Evolutionary conservation across 2,329 filamentous ascomycete species (phyloP), one percentile per base, ranked within the genome.

Genomic region (Fusarium cicatricum): DNA sequence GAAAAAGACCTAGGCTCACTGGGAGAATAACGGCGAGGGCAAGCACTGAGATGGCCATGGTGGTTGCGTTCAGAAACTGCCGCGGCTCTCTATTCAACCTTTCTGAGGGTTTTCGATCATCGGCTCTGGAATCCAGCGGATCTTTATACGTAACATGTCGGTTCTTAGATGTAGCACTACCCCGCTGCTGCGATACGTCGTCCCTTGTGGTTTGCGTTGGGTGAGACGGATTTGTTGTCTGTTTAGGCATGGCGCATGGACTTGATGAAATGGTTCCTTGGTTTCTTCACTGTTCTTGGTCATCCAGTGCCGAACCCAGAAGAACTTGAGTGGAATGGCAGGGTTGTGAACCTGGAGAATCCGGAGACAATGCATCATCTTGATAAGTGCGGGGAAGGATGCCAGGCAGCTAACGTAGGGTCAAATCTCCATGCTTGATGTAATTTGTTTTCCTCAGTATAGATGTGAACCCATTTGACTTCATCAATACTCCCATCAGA

Each of bases 181-280:
- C 55, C 57, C 57, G 57, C 57, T 60, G 34, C 31, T 26, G 32
- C 9, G 39, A 41, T 55, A 60, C 55, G 31, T 17, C 21, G 32
- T 17, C 1, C 31, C 14, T 33, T 6, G 17, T 32, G 12, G 12
- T 12, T 32, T 5, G 29, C 29, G 8, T 14, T n/a, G 29, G 12
- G 14, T 32, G 8, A 3, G 12, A 32, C 29, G 29, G 29, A 32
- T 8, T 32, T n/a, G 29, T 32, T 12, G 5, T 14, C 29, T 10
- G 11, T n/a, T n/a, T 32, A 6, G 29, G 14, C 12, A 32, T 5
- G 29, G 29, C 8, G 6, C 23, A 26, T 3, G 9, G 9, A 7
- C 23, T 26, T 26, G 23, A 26, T 10, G 23, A 26, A 10, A 26
- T 10, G 5, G 9, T 10, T 26, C 9, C 6, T 26, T 10, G 23